phyloP scores from a whole-genome alignment of 1,284 basidiomycete genomes.

The Cryptococcus sp. region DNA sequence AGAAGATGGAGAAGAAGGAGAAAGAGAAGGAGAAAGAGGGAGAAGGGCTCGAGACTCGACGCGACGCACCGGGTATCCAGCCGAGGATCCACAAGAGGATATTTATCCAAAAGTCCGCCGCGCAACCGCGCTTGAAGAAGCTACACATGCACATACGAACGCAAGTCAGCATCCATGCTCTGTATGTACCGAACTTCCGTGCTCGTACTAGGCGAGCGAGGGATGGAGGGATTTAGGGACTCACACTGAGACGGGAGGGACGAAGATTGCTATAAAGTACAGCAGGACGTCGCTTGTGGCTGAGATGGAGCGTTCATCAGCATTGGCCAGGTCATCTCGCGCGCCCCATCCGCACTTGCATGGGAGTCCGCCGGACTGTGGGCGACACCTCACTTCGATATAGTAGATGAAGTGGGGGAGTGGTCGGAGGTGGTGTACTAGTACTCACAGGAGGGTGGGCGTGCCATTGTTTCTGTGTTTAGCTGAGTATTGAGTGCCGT shows the following conservation, averaged over 20 bases:
- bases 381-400: not conserved
- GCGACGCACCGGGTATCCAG: slow-evolving; percentile 30
- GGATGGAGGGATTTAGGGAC: slow-evolving; percentile 1
- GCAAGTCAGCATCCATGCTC: too few relatives aligned
- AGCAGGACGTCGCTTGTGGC: slow-evolving; percentile 28
- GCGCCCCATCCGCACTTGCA: too few relatives aligned
- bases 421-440: not conserved
- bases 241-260: slow-evolving; percentile 26
- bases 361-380: too few relatives aligned
- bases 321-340: too few relatives aligned
- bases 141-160: slow-evolving; percentile 5
- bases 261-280: slow-evolving; percentile 31
- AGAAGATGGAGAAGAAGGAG: too few relatives aligned
- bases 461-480: slow-evolving; percentile 12
- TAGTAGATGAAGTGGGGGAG: not conserved
- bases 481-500: not conserved
- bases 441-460: slow-evolving; percentile 25
- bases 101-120: slow-evolving; percentile 24
- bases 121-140: slow-evolving; percentile 26
- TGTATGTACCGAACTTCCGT: not conserved
- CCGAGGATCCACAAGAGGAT: slow-evolving; percentile 29
- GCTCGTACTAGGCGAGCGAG: not conserved
- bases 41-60: too few relatives aligned
- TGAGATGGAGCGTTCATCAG: not conserved
- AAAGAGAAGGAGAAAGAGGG: not conserved